Evolutionary conservation across 345 rosid species (phyloP).

Genomic region (Cardamine occulta): DNA sequence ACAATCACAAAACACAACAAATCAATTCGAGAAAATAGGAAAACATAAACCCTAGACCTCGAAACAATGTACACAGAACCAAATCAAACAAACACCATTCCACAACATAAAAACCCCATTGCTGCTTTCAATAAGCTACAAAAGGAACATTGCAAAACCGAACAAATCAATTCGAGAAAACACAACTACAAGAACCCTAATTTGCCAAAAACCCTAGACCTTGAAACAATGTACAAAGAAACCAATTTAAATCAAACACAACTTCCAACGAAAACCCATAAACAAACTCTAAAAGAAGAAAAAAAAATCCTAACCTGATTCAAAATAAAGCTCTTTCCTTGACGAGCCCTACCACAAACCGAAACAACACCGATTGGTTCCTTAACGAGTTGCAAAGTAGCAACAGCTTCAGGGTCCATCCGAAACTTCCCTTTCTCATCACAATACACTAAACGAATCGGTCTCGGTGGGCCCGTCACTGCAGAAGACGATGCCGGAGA

Average conservation of each 20-base stretch:
- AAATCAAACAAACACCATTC: not conserved
- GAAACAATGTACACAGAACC: conserved; percentile 4
- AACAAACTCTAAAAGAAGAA: not conserved
- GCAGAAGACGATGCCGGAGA: conserved; percentile 51
- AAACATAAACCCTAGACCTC: conserved; percentile 34
- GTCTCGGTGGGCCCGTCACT: conserved; percentile 93
- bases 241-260: conserved; percentile 1
- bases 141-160: not conserved
- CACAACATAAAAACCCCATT: conserved; percentile 50
- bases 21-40: not conserved
- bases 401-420: conserved; percentile 99
- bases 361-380: conserved; percentile 96
- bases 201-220: conserved; percentile 41
- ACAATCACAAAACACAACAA: conserved; percentile 28
- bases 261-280: not conserved
- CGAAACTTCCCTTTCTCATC: conserved; percentile 96
- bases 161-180: not conserved
- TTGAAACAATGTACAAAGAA: not conserved
- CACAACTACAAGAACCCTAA: conserved; percentile 8
- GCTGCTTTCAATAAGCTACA: conserved; percentile 69
- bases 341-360: conserved; percentile 98
- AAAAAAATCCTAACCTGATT: conserved; percentile 61
- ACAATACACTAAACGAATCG: conserved; percentile 80
- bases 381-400: conserved; percentile 90
- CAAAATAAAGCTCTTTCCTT: conserved; percentile 93